Percentiles rank a stretch among this genome's conserved stretches.
phyloP scores from a whole-genome alignment of 2,329 filamentous ascomycete genomes.

The Neopestalotiopsis sp. region DNA sequence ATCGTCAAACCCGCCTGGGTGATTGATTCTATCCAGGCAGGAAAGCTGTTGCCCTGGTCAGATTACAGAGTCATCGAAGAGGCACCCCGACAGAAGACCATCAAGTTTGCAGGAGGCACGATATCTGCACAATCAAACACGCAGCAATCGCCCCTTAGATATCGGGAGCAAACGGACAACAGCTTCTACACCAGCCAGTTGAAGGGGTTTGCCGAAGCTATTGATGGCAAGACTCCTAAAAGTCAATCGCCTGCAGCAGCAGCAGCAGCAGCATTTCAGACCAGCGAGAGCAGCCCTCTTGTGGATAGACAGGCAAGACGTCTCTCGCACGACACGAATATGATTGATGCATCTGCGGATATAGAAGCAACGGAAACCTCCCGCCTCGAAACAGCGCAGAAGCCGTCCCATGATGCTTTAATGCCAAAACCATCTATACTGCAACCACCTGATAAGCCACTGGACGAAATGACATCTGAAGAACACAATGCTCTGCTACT shows the following conservation, averaged over 20 bases:
- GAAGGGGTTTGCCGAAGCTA: conserved; percentile 38
- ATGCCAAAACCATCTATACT: background rate
- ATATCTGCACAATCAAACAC: conserved; percentile 70
- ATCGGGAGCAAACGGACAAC: conserved; percentile 78
- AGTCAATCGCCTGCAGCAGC: conserved; percentile 9
- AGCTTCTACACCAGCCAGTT: conserved; percentile 85
- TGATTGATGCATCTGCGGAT: too few relatives aligned
- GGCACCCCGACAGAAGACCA: conserved; percentile 78
- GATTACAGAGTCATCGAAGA: conserved; percentile 85
- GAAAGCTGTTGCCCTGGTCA: conserved; percentile 83
- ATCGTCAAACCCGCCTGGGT: conserved; percentile 97
- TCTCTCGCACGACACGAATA: background rate
- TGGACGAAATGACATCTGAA: conserved; percentile 73
- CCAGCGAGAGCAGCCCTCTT: background rate
- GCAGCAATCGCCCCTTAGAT: conserved; percentile 58
- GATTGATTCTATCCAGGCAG: conserved; percentile 83
- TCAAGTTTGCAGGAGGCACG: conserved; percentile 66
- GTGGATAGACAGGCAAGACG: background rate
- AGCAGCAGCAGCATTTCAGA: background rate
- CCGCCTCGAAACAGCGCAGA: background rate
- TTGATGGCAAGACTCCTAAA: conserved; percentile 23
- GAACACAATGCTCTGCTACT: conserved; percentile 89
- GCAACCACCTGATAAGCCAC: conserved; percentile 21
- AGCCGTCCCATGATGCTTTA: background rate
- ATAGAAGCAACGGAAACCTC: background rate